Percentiles rank a stretch among this genome's conserved stretches.
Evolutionary conservation across 2,329 filamentous ascomycete species (phyloP).

Genomic region (Westerdykella sp.): DNA sequence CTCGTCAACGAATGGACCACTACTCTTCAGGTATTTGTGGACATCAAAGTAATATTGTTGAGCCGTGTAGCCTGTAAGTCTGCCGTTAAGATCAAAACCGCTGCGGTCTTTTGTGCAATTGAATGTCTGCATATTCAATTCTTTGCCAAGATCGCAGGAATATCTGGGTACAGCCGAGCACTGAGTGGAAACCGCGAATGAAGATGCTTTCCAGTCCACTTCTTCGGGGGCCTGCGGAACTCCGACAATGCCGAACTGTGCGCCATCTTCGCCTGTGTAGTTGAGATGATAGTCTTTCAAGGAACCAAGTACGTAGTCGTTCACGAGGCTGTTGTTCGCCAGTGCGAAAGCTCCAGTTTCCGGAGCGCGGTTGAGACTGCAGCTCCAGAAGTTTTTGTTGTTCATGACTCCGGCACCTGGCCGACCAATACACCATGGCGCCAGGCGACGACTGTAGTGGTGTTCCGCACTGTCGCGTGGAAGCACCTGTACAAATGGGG

Average conservation of each 20-base stretch:
- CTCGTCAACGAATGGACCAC: constrained; percentile 1
- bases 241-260: background rate
- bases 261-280: background rate
- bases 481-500: constrained; percentile 4
- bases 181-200: constrained; percentile 10
- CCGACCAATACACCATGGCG: constrained; percentile 11
- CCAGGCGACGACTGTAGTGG: constrained; percentile 6
- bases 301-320: background rate
- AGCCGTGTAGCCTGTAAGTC: constrained; percentile 5
- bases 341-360: background rate
- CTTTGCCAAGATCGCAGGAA: constrained; percentile 4
- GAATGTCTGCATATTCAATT: constrained; percentile 3
- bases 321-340: background rate
- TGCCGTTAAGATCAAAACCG: constrained; percentile 8
- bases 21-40: constrained; percentile 6
- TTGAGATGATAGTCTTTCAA: constrained; percentile 1
- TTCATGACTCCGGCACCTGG: constrained; percentile 1
- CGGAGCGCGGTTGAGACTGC: background rate
- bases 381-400: constrained; percentile 6
- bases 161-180: constrained; percentile 7
- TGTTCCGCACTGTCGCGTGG: background rate
- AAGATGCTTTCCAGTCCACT: constrained; percentile 9
- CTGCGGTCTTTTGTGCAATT: constrained; percentile 6
- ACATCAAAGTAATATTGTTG: constrained; percentile 4
- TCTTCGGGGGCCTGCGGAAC: constrained; percentile 1